Base-by-base conservation (phyloP, 352 stramenopile species). In the Globisporangium nunn region DNA sequence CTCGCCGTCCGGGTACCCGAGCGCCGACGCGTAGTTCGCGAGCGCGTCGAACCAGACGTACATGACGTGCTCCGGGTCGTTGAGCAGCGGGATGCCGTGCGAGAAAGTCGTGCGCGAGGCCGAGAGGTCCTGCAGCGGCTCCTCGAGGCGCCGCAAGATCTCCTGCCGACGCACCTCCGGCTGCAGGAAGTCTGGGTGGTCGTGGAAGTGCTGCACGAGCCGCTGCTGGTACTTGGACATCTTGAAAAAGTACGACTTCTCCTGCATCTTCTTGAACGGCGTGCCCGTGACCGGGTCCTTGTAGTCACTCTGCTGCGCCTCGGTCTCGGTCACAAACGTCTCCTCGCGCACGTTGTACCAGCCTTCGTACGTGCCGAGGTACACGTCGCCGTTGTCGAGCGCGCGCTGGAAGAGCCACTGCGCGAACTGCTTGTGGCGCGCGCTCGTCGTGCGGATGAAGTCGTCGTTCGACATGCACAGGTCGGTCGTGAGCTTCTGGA, bases 41-140 rank as follows among this genome's bases (percentile, higher is more conserved):
- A 99, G 73, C 14, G 97, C 97, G 71, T 99, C 97, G 29, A 99
- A 82, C 97, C 97, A 99, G 45, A 99, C 97, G 70, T 99, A 99
- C 59, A 99, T 94, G 59, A 98, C 96, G 71, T 99, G 97, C 58
- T 69, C 80, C 49, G 96, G 96, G 1, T 88, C 97, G 2, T 90
- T 94, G 41, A 98, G 88, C 58, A 23, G 23, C 23, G 23, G 23
- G 23, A 23, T 23, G 23, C 23, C 23, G 23, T 23, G 23, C 23
- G 23, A 23, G 23, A 23, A 23, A 1, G 23, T 23, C 23, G 23
- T 23, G 23, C 97, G 72, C 45, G 95, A 99, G 37, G 99, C 91
- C 28, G 93, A 98, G 56, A 99, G 80, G 70, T 99, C 97, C 40
- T 83, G 82, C 28, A 99, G 44, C 96, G 85, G 2, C 76, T 85